Percentiles rank a stretch among this genome's conserved stretches.
Conservation (phyloP, 2,329 filamentous ascomycete genomes). For the Botrytis tulipae region DNA sequence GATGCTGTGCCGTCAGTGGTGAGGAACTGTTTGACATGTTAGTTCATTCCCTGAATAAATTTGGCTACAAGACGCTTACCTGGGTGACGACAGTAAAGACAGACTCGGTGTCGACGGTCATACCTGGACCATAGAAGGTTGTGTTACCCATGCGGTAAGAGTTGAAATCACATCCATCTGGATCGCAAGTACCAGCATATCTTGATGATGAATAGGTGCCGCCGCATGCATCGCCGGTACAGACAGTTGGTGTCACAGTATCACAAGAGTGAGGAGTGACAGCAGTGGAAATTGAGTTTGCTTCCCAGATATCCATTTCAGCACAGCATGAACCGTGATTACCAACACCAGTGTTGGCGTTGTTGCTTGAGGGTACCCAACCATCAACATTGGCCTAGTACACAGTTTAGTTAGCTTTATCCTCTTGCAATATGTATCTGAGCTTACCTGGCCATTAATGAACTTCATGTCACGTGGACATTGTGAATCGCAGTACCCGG, state of each 20-base stretch:
- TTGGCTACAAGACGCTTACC: neutral
- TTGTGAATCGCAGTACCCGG: conserved; percentile 63
- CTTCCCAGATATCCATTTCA: conserved; percentile 69
- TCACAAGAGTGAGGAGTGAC: conserved; percentile 59
- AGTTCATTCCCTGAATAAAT: neutral
- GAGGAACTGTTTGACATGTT: conserved; percentile 8
- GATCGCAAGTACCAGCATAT: conserved; percentile 57
- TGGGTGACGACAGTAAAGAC: conserved; percentile 59
- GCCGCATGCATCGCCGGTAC: conserved; percentile 42
- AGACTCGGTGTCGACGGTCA: conserved; percentile 52
- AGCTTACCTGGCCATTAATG: conserved; percentile 48
- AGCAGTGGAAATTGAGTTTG: conserved; percentile 57
- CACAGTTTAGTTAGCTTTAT: neutral
- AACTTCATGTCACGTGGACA: conserved; percentile 54
- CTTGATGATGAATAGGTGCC: conserved; percentile 46
- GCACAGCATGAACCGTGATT: conserved; percentile 61
- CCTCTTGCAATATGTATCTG: neutral
- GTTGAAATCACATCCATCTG: conserved; percentile 63
- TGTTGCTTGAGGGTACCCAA: conserved; percentile 41
- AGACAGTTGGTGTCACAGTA: conserved; percentile 41
- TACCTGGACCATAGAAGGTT: conserved; percentile 55
- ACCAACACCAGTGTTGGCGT: conserved; percentile 52
- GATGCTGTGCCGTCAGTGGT: conserved; percentile 43
- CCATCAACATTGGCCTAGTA: conserved; percentile 17
- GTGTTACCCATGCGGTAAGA: conserved; percentile 56